Percentiles rank a stretch among this genome's conserved stretches.
Conservation (phyloP, 225 moss, liverwort and hornwort species). For the Bryum argenteum region DNA sequence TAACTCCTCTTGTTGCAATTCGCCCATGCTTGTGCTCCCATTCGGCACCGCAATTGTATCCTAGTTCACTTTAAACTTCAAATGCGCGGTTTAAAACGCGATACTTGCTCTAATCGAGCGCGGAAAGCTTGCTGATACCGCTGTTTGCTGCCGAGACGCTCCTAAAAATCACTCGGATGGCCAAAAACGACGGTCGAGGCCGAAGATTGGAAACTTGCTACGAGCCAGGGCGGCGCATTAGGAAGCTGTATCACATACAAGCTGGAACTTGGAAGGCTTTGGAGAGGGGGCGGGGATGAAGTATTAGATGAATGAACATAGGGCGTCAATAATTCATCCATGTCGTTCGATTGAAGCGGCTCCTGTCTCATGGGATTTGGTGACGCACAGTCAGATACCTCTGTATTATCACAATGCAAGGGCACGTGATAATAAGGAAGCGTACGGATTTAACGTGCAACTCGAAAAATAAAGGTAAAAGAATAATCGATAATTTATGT, state of each 20-base stretch:
- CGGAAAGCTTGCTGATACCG: conserved; percentile 3
- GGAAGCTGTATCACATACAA: background rate
- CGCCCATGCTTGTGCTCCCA: conserved; percentile 34
- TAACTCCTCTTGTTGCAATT: conserved; percentile 20
- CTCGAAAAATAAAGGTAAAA: too few species aligned
- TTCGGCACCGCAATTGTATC: conserved; percentile 34
- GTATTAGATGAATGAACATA: conserved; percentile 35
- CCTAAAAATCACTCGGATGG: background rate
- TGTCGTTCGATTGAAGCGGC: accelerated
- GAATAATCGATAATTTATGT: too few species aligned
- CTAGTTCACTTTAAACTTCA: background rate
- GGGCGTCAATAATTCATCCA: conserved; percentile 12
- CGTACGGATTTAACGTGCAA: too few species aligned
- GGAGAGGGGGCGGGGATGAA: conserved; percentile 29
- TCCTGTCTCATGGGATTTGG: too few species aligned
- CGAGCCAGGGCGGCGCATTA: conserved; percentile 37
- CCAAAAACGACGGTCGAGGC: background rate
- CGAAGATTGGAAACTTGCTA: background rate
- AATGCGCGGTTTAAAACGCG: background rate
- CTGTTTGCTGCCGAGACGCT: background rate
- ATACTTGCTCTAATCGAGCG: conserved; percentile 1
- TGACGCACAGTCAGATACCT: too few species aligned
- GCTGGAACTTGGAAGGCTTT: background rate
- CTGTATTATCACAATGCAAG: too few species aligned
- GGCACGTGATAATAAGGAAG: too few species aligned